Conservation (phyloP, 768 basidiomycete species). For the Melanogaster broomeanus region DNA sequence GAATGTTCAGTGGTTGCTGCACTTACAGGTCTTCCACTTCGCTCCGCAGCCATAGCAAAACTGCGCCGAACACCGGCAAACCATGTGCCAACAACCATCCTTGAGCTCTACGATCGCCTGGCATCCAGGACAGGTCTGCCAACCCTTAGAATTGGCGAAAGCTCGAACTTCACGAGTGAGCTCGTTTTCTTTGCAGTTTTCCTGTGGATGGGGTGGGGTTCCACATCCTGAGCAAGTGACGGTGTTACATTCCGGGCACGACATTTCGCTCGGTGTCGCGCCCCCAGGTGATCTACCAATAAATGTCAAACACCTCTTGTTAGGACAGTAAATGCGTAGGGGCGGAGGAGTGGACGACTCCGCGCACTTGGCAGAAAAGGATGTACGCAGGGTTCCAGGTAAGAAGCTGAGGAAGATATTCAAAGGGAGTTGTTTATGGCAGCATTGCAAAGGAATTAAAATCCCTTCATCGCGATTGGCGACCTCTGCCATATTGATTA, state of each 20-base stretch:
- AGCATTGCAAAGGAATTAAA: slow-evolving; percentile 55
- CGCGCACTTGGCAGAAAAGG: slow-evolving; percentile 42
- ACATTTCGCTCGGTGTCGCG: slow-evolving; percentile 15
- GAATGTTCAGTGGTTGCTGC: background rate
- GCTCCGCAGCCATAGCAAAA: slow-evolving; percentile 27
- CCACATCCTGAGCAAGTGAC: slow-evolving; percentile 53
- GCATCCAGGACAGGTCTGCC: slow-evolving; percentile 67
- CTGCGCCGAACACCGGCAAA: slow-evolving; percentile 44
- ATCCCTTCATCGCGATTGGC: slow-evolving; percentile 51
- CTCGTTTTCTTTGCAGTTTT: slow-evolving; percentile 44
- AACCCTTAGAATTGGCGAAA: slow-evolving; percentile 48
- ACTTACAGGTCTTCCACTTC: slow-evolving; percentile 6
- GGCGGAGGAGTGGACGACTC: slow-evolving; percentile 48
- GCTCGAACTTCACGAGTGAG: slow-evolving; percentile 42
- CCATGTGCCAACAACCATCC: slow-evolving; percentile 59
- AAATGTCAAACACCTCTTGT: slow-evolving; percentile 51
- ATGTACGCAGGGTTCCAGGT: slow-evolving; percentile 21
- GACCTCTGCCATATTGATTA: slow-evolving; percentile 41
- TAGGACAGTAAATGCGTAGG: slow-evolving; percentile 52
- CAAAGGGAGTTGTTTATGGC: slow-evolving; percentile 39
- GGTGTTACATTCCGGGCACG: slow-evolving; percentile 43
- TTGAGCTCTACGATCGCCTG: slow-evolving; percentile 53
- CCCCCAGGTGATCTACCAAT: slow-evolving; percentile 42
- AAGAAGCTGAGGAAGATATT: slow-evolving; percentile 34
- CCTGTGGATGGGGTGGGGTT: slow-evolving; percentile 39